Conservation (phyloP, 2,329 filamentous ascomycete species). For the Cercospora canescens region DNA sequence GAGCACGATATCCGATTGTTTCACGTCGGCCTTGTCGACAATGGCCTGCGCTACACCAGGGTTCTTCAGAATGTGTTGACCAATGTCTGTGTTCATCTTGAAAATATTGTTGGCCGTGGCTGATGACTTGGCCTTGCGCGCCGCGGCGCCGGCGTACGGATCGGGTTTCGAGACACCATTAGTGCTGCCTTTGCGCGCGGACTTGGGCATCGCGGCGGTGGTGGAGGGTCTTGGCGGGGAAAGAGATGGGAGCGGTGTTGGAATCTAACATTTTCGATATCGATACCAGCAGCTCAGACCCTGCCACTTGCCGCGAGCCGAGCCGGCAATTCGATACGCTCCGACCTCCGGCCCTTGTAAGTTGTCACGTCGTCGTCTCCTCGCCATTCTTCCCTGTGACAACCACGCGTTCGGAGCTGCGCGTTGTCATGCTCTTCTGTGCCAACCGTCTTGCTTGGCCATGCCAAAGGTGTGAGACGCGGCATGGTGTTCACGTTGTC, state of each 20-base stretch:
- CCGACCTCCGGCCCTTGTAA: not conserved
- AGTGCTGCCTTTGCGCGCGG: slow-evolving; percentile 35
- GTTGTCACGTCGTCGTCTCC: not conserved
- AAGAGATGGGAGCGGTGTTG: not conserved
- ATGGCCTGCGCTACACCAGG: slow-evolving; percentile 80
- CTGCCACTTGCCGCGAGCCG: not conserved
- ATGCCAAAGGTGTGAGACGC: not conserved
- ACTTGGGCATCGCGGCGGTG: slow-evolving; percentile 45
- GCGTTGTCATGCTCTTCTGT: not conserved
- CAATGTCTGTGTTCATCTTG: slow-evolving; percentile 93
- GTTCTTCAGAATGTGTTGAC: slow-evolving; percentile 91
- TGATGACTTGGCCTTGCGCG: slow-evolving; percentile 42
- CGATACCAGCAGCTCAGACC: not conserved
- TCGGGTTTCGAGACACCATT: slow-evolving; percentile 38
- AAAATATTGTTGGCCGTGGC: slow-evolving; percentile 77
- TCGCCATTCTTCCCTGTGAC: not conserved
- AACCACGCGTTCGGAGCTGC: not conserved
- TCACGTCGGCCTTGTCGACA: slow-evolving; percentile 82
- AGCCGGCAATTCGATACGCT: not conserved
- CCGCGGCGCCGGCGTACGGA: slow-evolving; percentile 47
- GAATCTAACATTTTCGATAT: slow-evolving; percentile 1
- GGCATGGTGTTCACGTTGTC: not conserved
- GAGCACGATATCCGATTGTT: slow-evolving; percentile 85
- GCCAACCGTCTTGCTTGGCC: not conserved
- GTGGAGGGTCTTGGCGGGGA: not conserved